phyloP scores from a whole-genome alignment of 2,329 filamentous ascomycete species.

The Alternaria angustiovoidea region DNA sequence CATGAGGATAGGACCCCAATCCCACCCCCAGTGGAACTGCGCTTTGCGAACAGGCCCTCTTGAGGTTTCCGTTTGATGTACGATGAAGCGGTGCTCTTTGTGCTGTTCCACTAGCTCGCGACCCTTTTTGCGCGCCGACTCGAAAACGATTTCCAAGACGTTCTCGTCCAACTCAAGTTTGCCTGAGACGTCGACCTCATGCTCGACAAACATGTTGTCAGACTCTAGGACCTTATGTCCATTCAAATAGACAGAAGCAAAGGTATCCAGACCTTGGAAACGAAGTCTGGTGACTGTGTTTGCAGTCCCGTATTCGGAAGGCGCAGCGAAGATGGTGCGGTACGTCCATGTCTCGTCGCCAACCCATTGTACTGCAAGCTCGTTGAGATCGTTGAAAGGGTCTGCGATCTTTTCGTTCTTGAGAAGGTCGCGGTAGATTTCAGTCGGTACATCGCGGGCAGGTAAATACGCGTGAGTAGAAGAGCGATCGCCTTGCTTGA shows the following conservation, averaged over 20 bases:
- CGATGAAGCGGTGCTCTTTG: slow-evolving; percentile 61
- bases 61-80: slow-evolving; percentile 54
- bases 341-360: slow-evolving; percentile 59
- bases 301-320: slow-evolving; percentile 40
- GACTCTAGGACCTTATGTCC: slow-evolving; percentile 60
- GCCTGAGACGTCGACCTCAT: slow-evolving; percentile 61
- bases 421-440: slow-evolving; percentile 58
- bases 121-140: slow-evolving; percentile 61
- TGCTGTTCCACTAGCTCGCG: slow-evolving; percentile 61
- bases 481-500: slow-evolving; percentile 56
- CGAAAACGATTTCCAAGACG: slow-evolving; percentile 64
- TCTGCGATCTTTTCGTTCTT: slow-evolving; percentile 57
- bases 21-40: slow-evolving; percentile 61
- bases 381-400: slow-evolving; percentile 60
- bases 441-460: slow-evolving; percentile 55
- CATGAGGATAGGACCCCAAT: slow-evolving; percentile 59
- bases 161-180: slow-evolving; percentile 53
- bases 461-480: slow-evolving; percentile 52
- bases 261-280: slow-evolving; percentile 71
- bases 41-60: slow-evolving; percentile 62
- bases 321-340: slow-evolving; percentile 36
- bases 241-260: slow-evolving; percentile 66
- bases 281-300: slow-evolving; percentile 57
- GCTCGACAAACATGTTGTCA: slow-evolving; percentile 70
- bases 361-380: slow-evolving; percentile 59